Evolutionary conservation across 768 basidiomycete genomes (phyloP), one percentile per base, ranked within the genome.

Genomic region (Leucosporidium creatinivorum): DNA sequence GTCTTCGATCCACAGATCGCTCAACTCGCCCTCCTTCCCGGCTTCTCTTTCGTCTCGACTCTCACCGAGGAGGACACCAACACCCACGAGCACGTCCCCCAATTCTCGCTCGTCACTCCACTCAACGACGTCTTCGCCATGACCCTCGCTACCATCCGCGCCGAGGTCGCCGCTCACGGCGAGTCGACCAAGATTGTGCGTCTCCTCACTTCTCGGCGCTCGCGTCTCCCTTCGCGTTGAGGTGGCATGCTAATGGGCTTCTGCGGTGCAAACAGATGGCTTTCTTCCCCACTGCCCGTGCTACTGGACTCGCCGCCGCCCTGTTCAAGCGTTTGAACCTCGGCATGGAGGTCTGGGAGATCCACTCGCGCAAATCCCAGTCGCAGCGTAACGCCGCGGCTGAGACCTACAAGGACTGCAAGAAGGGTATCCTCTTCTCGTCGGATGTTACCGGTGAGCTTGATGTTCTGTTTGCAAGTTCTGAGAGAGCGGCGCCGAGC

Each of bases 281-380:
- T 1, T 87, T 87, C 79, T 82, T 84, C 61, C 84, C 85, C 25
- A 87, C 86, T n/a, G 85, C 86, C 10, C 81, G 84, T 62, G 84
- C 83, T 13, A 83, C 84, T 1, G 79, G 79, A 10, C 76, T 85
- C 52, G 76, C 82, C n/a, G 72, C 70, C 49, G 73, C 77, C 55
- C 64, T 82, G 72, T 64, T 75, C 69, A 77, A 77, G 52, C 52
- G 62, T 26, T 52, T 68, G n/a, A 65, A 50, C 49, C 59, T 64
- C 49, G 73, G 69, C 5, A 51, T 69, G 49, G 57, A 63, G 1
- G 58, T 69, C 10, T 69, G 56, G 48, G 73, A 73, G 65, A 73
- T 87, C 66, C 86, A 87, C 73, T 84, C 83, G 49, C 78, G 84
- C 25, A 81, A 82, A 75, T 79, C 79, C 2, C 86, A 87, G 74